A percentile compares a stretch with the other conserved stretches of the same genome.
Conservation (phyloP, 1,139 yeast species). For the Chernovozyma aurita region DNA sequence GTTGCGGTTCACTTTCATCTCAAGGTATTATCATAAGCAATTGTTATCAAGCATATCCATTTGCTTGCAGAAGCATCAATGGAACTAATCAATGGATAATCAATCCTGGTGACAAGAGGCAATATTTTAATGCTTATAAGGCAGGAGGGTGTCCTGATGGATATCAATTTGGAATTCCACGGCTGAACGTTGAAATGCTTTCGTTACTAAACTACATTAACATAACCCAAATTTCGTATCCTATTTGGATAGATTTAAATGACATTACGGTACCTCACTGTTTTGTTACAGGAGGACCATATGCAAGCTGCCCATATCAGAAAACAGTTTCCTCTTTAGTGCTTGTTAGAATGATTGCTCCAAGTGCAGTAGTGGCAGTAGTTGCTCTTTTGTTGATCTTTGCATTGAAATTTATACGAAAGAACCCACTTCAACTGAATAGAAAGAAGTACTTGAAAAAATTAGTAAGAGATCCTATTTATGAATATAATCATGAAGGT, state of each 20-base stretch:
- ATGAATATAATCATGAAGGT: constrained; percentile 40
- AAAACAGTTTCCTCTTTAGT: constrained; percentile 48
- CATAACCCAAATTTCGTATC: constrained; percentile 16
- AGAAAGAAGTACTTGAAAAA: constrained; percentile 40
- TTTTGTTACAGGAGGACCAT: constrained; percentile 84
- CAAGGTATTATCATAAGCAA: constrained; percentile 58
- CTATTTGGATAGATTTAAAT: constrained; percentile 81
- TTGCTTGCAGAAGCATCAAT: constrained; percentile 50
- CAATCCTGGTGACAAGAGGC: constrained; percentile 21
- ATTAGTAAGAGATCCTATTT: constrained; percentile 30
- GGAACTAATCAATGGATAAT: constrained; percentile 48
- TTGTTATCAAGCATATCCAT: constrained; percentile 53
- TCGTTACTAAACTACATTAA: constrained; percentile 24
- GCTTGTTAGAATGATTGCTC: constrained; percentile 62
- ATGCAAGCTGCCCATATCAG: constrained; percentile 75
- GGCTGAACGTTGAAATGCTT: constrained; percentile 34
- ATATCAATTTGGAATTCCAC: constrained; percentile 55
- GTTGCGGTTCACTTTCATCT: constrained; percentile 55
- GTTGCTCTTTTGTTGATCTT: constrained; percentile 41
- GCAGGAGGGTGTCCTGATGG: constrained; percentile 46
- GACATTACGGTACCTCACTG: constrained; percentile 71
- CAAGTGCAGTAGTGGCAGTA: constrained; percentile 57
- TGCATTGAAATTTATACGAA: constrained; percentile 29
- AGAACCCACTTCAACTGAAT: constrained; percentile 38
- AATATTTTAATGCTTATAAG: constrained; percentile 49